Evolutionary conservation across 164 flowering plant species (phyloP).

Genomic region (Sextonia rubra): DNA sequence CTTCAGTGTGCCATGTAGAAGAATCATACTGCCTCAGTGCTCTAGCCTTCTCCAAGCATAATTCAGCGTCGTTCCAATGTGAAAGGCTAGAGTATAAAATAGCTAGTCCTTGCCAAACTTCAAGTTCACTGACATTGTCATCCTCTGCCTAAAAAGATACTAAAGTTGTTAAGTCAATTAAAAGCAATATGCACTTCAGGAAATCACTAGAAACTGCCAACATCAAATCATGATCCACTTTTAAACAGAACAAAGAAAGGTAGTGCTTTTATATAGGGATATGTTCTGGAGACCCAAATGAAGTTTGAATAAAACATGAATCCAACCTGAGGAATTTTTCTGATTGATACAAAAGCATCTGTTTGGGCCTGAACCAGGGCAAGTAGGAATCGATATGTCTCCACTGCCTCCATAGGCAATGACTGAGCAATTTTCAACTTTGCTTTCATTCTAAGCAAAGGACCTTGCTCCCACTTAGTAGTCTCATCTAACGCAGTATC

Average conservation of each 20-base stretch:
- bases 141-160: slow-evolving; percentile 29
- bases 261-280: too few relatives aligned
- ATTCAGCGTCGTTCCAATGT: slow-evolving; percentile 88
- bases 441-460: slow-evolving; percentile 84
- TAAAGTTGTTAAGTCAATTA: neutral
- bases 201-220: too few relatives aligned
- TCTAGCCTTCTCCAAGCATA: slow-evolving; percentile 80
- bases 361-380: slow-evolving; percentile 91
- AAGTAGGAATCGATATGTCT: slow-evolving; percentile 79
- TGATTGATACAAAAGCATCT: slow-evolving; percentile 59
- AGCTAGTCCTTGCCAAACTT: slow-evolving; percentile 95
- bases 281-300: too few relatives aligned
- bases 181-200: too few relatives aligned
- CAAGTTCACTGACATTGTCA: slow-evolving; percentile 66
- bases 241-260: too few relatives aligned
- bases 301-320: neutral
- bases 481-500: slow-evolving; percentile 98
- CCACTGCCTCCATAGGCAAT: slow-evolving; percentile 75
- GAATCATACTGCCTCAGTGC: slow-evolving; percentile 57
- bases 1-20: slow-evolving; percentile 64
- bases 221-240: too few relatives aligned
- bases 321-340: slow-evolving; percentile 53
- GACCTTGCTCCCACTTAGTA: slow-evolving; percentile 96
- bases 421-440: slow-evolving; percentile 69
- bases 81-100: slow-evolving; percentile 79